Evolutionary conservation across 495 filamentous ascomycete genomes (phyloP).

Genomic region (Hypoxylon fragiforme): DNA sequence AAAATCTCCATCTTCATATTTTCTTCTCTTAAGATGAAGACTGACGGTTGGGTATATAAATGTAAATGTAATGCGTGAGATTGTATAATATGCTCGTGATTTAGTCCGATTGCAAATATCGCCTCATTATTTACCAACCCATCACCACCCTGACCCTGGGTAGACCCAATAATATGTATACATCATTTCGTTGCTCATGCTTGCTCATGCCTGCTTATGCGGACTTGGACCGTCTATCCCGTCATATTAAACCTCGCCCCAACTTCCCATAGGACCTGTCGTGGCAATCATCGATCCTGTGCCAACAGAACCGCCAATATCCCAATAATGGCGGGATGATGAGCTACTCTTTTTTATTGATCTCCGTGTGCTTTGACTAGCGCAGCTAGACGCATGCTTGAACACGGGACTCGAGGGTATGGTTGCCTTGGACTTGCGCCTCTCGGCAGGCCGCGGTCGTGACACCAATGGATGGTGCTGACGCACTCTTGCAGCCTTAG

Average conservation of each 20-base stretch:
- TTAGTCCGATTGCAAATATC: slow-evolving; percentile 24
- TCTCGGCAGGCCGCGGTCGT: slow-evolving; percentile 54
- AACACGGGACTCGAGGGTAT: slow-evolving; percentile 51
- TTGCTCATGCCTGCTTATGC: too few species aligned
- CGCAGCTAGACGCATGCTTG: slow-evolving; percentile 69
- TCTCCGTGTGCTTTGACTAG: slow-evolving; percentile 75
- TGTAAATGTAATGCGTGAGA: slow-evolving; percentile 9
- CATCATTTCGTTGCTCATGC: slow-evolving; percentile 20
- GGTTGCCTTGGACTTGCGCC: slow-evolving; percentile 55
- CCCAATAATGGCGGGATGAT: slow-evolving; percentile 73
- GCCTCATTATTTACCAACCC: slow-evolving; percentile 15
- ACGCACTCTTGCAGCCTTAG: slow-evolving; percentile 78
- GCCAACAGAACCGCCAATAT: slow-evolving; percentile 76
- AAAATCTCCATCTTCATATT: too few species aligned
- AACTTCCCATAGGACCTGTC: slow-evolving; percentile 68
- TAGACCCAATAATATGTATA: slow-evolving; percentile 25
- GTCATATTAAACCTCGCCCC: slow-evolving; percentile 64
- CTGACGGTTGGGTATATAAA: too few species aligned
- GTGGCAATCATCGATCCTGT: slow-evolving; percentile 69
- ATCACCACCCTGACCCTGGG: neutral
- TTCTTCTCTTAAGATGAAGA: too few species aligned
- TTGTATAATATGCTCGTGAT: slow-evolving; percentile 19
- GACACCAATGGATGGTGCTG: slow-evolving; percentile 84
- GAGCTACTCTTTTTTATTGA: slow-evolving; percentile 63
- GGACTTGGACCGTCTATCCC: slow-evolving; percentile 9